Evolutionary conservation across 495 filamentous ascomycete genomes (phyloP).

Genomic region (Penicillium coprophilum): DNA sequence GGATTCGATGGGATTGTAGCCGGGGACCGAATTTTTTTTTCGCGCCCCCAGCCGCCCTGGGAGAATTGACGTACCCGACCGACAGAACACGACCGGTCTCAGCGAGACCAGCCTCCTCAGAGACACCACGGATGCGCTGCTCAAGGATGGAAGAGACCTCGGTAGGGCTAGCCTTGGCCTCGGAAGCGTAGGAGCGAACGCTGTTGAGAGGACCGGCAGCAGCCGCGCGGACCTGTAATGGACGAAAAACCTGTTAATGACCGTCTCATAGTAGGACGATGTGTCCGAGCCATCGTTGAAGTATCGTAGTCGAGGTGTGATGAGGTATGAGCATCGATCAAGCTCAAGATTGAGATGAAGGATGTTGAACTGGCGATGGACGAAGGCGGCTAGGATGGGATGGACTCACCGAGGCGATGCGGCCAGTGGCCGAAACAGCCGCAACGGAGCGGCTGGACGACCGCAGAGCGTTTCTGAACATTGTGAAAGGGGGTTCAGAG

Average conservation of each 20-base stretch:
- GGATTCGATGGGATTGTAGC: slow-evolving; percentile 32
- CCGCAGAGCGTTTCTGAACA: slow-evolving; percentile 98
- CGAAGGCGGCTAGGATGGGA: slow-evolving; percentile 39
- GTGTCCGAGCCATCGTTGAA: slow-evolving; percentile 28
- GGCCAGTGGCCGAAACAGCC: slow-evolving; percentile 85
- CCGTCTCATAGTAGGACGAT: slow-evolving; percentile 30
- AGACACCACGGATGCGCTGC: slow-evolving; percentile 95
- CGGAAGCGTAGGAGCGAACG: slow-evolving; percentile 84
- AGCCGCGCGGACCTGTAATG: slow-evolving; percentile 75
- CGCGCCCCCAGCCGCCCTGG: slow-evolving; percentile 21
- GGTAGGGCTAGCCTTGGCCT: slow-evolving; percentile 92
- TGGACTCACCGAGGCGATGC: slow-evolving; percentile 87
- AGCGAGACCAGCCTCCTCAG: slow-evolving; percentile 93
- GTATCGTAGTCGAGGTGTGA: slow-evolving; percentile 27
- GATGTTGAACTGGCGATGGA: slow-evolving; percentile 30
- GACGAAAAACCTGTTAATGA: slow-evolving; percentile 50
- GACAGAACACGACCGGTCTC: slow-evolving; percentile 99
- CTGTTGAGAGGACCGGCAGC: slow-evolving; percentile 72
- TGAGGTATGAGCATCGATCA: slow-evolving; percentile 37
- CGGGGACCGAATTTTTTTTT: slow-evolving; percentile 42
- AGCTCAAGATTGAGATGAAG: slow-evolving; percentile 44
- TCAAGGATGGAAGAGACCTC: slow-evolving; percentile 99
- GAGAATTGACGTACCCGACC: slow-evolving; percentile 78
- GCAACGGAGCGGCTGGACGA: slow-evolving; percentile 92
- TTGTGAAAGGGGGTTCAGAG: slow-evolving; percentile 60